These are phyloP conservation scores for Amaranthus hypochondriacus DNA, from an alignment of 148 eudicot species.

Conservation along the genomic window DNA sequence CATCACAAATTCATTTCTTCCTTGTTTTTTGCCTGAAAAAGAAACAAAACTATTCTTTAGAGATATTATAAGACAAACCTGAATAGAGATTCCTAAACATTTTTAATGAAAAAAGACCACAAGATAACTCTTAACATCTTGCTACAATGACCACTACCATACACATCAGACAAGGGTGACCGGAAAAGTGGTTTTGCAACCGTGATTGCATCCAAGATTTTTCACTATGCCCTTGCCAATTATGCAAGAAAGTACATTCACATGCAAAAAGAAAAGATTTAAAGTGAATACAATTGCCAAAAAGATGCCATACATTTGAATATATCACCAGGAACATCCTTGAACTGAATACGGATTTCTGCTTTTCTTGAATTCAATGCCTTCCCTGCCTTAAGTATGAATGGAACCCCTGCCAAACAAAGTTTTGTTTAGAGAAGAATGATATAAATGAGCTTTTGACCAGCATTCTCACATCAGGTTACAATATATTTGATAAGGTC, in stretches of 20 bases:
- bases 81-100: neutral
- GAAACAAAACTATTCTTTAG: neutral
- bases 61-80: neutral
- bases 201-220: neutral
- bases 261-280: conserved; percentile 5
- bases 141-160: neutral
- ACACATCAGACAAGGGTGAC: neutral
- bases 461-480: neutral
- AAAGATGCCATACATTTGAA: conserved; percentile 57
- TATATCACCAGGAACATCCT: conserved; percentile 97
- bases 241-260: neutral
- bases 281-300: neutral
- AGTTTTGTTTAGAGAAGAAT: conserved; percentile 11
- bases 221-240: neutral
- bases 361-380: conserved; percentile 86
- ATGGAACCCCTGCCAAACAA: conserved; percentile 79
- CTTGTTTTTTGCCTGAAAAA: conserved; percentile 77
- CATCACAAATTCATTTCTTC: conserved; percentile 91
- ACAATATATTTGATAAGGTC: neutral
- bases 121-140: neutral
- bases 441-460: conserved; percentile 6
- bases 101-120: neutral
- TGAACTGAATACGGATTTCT: conserved; percentile 90
- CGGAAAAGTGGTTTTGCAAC: no score
- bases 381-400: conserved; percentile 93